phyloP scores from a whole-genome alignment of 257 asterid genomes.

The Lithospermum erythrorhizon region DNA sequence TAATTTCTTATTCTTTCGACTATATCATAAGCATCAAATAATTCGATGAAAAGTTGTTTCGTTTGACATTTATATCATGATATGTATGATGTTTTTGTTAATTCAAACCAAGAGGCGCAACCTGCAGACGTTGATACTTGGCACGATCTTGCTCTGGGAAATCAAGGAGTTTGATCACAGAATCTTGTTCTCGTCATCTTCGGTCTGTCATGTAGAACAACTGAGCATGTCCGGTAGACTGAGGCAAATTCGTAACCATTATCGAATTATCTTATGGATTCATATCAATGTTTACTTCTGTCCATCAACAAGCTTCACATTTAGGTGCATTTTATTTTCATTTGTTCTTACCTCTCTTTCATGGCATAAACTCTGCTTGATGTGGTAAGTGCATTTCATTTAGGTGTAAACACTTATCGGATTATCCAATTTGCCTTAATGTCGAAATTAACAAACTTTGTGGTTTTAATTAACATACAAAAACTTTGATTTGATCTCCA shows the following conservation, averaged over 20 bases:
- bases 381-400: no score
- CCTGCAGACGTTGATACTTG: conserved; percentile 42
- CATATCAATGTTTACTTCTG: neutral
- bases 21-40: neutral
- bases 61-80: no score
- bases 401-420: no score
- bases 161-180: conserved; percentile 10
- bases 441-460: no score
- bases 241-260: neutral
- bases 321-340: neutral
- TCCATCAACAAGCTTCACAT: neutral
- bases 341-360: no score
- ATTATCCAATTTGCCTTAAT: no score
- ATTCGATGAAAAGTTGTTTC: neutral
- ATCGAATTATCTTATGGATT: neutral
- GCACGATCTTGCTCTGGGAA: conserved; percentile 69
- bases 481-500: no score
- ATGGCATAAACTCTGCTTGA: no score
- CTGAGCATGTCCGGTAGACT: no score
- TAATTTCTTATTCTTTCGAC: no score
- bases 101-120: conserved; percentile 52
- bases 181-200: no score
- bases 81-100: conserved; percentile 2
- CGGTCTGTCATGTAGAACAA: neutral
- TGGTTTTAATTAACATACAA: no score